phyloP scores from a whole-genome alignment of 495 filamentous ascomycete genomes.

The Podospora pseudocomata region DNA sequence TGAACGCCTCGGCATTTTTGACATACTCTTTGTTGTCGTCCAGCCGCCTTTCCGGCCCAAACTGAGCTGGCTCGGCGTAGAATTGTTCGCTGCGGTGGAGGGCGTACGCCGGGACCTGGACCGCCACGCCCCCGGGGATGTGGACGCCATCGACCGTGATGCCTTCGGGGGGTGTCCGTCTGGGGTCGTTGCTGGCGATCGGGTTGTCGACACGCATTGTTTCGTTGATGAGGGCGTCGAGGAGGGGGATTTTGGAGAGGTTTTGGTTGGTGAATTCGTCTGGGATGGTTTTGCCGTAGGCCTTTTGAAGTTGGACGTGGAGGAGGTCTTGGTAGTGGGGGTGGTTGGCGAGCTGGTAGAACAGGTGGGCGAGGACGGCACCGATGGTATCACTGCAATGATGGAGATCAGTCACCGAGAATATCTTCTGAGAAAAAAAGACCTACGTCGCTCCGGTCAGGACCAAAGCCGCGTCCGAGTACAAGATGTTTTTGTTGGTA shows the following conservation, averaged over 20 bases:
- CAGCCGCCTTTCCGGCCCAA: conserved; percentile 53
- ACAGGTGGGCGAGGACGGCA: conserved; percentile 16
- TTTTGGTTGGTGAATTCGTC: conserved; percentile 17
- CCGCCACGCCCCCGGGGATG: conserved; percentile 42
- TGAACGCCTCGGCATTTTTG: conserved; percentile 44
- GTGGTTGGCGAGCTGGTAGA: conserved; percentile 20
- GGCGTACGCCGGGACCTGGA: conserved; percentile 44
- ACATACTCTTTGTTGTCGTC: conserved; percentile 38
- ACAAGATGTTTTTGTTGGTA: conserved; percentile 17
- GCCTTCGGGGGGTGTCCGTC: conserved; percentile 46
- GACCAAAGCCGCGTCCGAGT: conserved; percentile 18
- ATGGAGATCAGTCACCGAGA: not conserved
- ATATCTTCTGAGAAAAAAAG: not conserved
- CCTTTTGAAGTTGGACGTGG: not conserved
- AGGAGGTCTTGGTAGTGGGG: conserved; percentile 9
- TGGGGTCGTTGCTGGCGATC: conserved; percentile 42
- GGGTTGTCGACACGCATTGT: conserved; percentile 53
- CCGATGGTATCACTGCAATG: conserved; percentile 21
- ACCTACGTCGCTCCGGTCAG: conserved; percentile 18
- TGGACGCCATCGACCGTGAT: conserved; percentile 43
- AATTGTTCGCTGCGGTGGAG: conserved; percentile 23
- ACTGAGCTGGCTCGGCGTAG: conserved; percentile 1
- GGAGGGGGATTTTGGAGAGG: conserved; percentile 22
- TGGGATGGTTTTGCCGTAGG: conserved; percentile 17
- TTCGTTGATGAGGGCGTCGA: conserved; percentile 54